Evolutionary conservation across 306 rosid species (phyloP).

Genomic region (Psophocarpus tetragonolobus): DNA sequence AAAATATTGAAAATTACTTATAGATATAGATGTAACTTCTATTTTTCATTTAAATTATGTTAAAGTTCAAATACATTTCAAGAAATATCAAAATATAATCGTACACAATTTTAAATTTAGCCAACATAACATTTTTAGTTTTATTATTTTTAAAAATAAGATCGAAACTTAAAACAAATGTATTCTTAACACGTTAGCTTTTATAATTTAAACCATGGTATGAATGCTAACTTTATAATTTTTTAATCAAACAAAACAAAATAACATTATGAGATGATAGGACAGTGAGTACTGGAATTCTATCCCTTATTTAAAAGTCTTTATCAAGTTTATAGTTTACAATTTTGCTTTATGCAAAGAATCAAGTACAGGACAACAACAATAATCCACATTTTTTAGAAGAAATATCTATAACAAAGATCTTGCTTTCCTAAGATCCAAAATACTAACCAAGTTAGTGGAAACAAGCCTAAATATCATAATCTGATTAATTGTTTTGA

Average conservation of each 20-base stretch:
- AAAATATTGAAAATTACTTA: too few species aligned
- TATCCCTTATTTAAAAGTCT: not conserved
- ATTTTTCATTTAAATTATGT: too few species aligned
- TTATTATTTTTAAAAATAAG: too few species aligned
- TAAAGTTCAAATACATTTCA: too few species aligned
- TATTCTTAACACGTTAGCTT: too few species aligned
- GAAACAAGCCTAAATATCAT: not conserved
- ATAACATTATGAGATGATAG: not conserved
- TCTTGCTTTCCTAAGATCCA: not conserved
- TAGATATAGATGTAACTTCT: too few species aligned
- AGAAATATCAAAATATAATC: too few species aligned
- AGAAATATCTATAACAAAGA: not conserved
- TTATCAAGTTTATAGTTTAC: not conserved
- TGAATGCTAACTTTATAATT: not conserved
- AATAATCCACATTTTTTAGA: not conserved
- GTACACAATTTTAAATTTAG: too few species aligned
- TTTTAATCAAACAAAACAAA: not conserved
- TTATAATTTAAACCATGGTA: not conserved
- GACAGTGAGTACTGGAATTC: not conserved
- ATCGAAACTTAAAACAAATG: too few species aligned
- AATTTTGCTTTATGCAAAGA: not conserved
- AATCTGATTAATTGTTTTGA: not conserved
- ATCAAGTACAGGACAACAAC: not conserved
- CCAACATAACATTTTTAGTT: too few species aligned
- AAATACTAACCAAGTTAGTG: not conserved